These are phyloP conservation scores for Ophiostoma piceae DNA, from an alignment of 2,329 filamentous ascomycete genomes.

Conservation along the genomic window DNA sequence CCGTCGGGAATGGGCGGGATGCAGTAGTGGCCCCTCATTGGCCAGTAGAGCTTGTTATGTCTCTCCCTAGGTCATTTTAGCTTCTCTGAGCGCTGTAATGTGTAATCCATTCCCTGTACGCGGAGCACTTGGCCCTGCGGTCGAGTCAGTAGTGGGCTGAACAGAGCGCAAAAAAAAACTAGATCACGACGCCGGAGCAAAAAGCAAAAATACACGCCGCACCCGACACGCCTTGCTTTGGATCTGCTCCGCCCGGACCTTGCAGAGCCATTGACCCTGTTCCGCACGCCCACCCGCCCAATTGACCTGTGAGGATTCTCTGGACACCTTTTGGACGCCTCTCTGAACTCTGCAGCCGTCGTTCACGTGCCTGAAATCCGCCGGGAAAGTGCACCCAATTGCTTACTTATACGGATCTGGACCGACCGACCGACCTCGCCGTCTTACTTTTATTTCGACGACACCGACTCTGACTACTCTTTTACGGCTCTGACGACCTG, in stretches of 20 bases:
- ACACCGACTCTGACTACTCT: neutral
- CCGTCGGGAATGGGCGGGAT: constrained; percentile 21
- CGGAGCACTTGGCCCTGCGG: neutral
- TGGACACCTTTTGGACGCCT: neutral
- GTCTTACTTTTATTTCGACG: neutral
- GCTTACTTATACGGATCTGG: neutral
- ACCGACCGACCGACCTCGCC: neutral
- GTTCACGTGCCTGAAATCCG: neutral
- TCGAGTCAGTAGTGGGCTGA: neutral
- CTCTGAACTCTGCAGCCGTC: neutral
- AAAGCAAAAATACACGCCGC: constrained; percentile 9
- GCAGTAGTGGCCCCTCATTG: constrained; percentile 14
- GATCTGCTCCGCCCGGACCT: neutral
- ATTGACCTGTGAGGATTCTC: neutral
- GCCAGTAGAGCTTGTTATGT: constrained; percentile 14
- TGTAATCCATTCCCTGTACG: neutral
- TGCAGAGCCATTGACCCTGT: neutral
- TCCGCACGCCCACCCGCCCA: neutral
- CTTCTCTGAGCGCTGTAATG: neutral
- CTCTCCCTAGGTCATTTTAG: neutral
- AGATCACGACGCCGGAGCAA: constrained; percentile 1
- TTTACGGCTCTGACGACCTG: neutral
- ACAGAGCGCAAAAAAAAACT: neutral
- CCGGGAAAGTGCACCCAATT: neutral
- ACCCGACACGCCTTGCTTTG: constrained; percentile 4